A percentile compares a stretch with the other conserved stretches of the same genome.
These are phyloP conservation scores for Intubia oerlemansii DNA, from an alignment of 2,329 filamentous ascomycete genomes.

Conservation along the genomic window DNA sequence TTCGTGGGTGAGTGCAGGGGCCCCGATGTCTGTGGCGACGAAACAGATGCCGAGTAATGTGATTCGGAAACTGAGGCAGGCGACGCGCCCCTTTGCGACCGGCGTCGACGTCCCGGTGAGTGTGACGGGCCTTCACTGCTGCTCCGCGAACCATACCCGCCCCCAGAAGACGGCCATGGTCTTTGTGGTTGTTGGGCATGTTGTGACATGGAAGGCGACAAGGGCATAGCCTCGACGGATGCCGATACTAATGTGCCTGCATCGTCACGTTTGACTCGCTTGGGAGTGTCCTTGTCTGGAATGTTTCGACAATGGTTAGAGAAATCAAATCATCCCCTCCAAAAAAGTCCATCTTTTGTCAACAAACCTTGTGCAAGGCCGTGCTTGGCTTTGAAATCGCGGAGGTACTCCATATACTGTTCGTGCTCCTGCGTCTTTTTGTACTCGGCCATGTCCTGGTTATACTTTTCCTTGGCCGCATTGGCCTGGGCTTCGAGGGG, in stretches of 20 bases:
- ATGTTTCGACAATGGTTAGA: too few species aligned
- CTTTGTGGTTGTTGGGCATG: too few species aligned
- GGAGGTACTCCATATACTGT: constrained; percentile 49
- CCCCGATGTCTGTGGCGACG: constrained; percentile 14
- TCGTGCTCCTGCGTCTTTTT: constrained; percentile 54
- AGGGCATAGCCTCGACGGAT: too few species aligned
- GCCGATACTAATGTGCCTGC: neutral
- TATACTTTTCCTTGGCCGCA: constrained; percentile 55
- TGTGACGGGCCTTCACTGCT: constrained; percentile 20
- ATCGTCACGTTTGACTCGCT: neutral
- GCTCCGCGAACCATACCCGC: constrained; percentile 20
- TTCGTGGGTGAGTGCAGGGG: constrained; percentile 21
- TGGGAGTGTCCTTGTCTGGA: too few species aligned
- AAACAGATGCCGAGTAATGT: constrained; percentile 20
- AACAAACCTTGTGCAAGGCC: too few species aligned
- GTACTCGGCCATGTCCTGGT: constrained; percentile 49
- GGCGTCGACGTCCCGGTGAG: constrained; percentile 11
- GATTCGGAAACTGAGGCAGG: constrained; percentile 23
- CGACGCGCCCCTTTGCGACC: constrained; percentile 26
- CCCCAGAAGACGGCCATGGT: too few species aligned
- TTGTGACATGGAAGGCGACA: too few species aligned
- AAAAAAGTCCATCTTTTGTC: too few species aligned
- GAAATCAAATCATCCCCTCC: too few species aligned
- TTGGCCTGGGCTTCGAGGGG: constrained; percentile 52
- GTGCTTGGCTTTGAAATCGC: constrained; percentile 60